Conservation (phyloP, 306 rosid species). For the Echinosophora koreensis region DNA sequence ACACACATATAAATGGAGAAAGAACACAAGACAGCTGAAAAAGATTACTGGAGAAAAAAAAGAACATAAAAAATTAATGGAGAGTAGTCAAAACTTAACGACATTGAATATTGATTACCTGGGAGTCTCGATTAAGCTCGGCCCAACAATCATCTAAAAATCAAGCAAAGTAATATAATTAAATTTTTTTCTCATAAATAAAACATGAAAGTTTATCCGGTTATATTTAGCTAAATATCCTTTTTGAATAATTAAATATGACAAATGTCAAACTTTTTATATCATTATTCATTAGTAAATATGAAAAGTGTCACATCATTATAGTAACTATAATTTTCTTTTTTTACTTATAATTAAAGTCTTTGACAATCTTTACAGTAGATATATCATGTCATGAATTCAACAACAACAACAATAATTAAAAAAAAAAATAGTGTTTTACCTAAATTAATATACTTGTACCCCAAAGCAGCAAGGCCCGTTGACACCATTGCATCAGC, state of each 20-base stretch:
- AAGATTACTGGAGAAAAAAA: neutral
- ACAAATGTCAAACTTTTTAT: too few relatives aligned
- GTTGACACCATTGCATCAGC: conserved; percentile 78
- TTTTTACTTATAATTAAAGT: too few relatives aligned
- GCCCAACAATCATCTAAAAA: conserved; percentile 82
- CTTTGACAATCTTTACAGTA: neutral
- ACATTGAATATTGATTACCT: conserved; percentile 43
- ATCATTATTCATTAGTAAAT: too few relatives aligned
- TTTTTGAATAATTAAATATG: too few relatives aligned
- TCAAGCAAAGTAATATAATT: neutral
- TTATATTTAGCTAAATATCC: too few relatives aligned
- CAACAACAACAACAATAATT: neutral
- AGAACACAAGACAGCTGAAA: neutral
- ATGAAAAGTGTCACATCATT: too few relatives aligned
- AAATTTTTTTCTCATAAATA: neutral
- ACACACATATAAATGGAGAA: too few relatives aligned
- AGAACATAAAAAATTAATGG: neutral
- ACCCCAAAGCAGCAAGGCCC: conserved; percentile 71
- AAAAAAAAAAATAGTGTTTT: neutral
- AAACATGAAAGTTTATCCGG: neutral
- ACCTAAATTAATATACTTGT: conserved; percentile 70
- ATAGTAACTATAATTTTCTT: too few relatives aligned
- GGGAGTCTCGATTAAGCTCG: conserved; percentile 57
- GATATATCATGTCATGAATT: neutral
- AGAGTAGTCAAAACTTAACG: neutral